Conservation (phyloP, 2,329 filamentous ascomycete genomes). For the Acrocalymma vagum region DNA sequence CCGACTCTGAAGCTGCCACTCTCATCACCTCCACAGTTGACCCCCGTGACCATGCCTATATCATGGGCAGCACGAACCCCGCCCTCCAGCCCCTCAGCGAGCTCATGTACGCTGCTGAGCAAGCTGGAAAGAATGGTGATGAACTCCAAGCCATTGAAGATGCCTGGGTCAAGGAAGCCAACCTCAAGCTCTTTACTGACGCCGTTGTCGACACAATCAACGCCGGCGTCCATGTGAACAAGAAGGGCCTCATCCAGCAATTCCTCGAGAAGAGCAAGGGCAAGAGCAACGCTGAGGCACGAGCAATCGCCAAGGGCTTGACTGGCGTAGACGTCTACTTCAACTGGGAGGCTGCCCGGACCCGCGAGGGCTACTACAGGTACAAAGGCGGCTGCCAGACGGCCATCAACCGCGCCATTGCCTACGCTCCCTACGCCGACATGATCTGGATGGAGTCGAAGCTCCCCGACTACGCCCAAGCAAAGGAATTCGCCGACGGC, state of each 20-base stretch:
- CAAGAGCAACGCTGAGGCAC: conserved; percentile 85
- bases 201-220: conserved; percentile 86
- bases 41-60: conserved; percentile 92
- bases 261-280: conserved; percentile 77
- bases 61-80: conserved; percentile 88
- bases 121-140: conserved; percentile 78
- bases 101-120: conserved; percentile 87
- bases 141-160: conserved; percentile 93
- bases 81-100: conserved; percentile 84
- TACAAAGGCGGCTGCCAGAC: conserved; percentile 91
- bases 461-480: conserved; percentile 89
- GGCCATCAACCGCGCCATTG: conserved; percentile 87
- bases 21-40: conserved; percentile 98
- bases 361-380: conserved; percentile 93
- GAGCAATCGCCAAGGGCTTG: conserved; percentile 78
- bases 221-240: conserved; percentile 71
- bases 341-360: conserved; percentile 94
- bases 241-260: conserved; percentile 70
- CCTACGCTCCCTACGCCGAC: conserved; percentile 92
- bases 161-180: conserved; percentile 79
- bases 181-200: conserved; percentile 88
- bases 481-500: conserved; percentile 89
- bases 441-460: conserved; percentile 99
- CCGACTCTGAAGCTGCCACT: conserved; percentile 96
- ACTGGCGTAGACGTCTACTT: conserved; percentile 86